Evolutionary conservation across 805 yeast species (phyloP), one percentile per base, ranked within the genome.

Genomic region (Kuraishia floccosa): DNA sequence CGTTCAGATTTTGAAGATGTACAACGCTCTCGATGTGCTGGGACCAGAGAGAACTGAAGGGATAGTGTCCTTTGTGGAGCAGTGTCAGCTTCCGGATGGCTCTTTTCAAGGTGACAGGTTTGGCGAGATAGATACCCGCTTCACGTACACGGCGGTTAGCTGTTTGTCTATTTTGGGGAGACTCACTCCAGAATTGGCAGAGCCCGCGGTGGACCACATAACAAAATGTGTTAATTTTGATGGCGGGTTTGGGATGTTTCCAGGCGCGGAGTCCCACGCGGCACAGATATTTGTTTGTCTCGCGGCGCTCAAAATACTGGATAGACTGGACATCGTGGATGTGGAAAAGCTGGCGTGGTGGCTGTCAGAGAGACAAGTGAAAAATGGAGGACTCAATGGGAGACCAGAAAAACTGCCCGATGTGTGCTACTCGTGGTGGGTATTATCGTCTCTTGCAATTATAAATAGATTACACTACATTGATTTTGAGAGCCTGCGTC

Each of bases 341-440:
- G 55, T 46, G 16, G 70, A 70, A 17, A 51, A 68, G 28, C 60
- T 83, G 9, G 75, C 77, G 3, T 73, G 81, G 72, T 91, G 98
- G 97, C 61, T 91, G 13, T 68, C 89, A 44, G 97, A 91, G 48
- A 61, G 99, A 35, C 99, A 91, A 52, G 68, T 84, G 6, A 65
- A 70, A 5, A 67, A 67, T 18, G 99, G 99, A 5, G 99, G 99
- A 0, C 63, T 91, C 33, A 91, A 91, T 48, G 99, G 99, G 1
- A 68, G 99, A 30, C 96, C 97, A 0, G 94, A 91, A 36, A 91
- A 91, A 50, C 57, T 85, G 13, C 94, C 97, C 0, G 99, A 91
- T 53, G 95, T 84, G n/a, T 91, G 99, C 50, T 91, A 91, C 50
- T 76, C 91, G 43, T 91, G 96, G 95, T 91, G 99, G 99, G 94